Evolutionary conservation across 345 rosid species (phyloP), one percentile per base, ranked within the genome.

Genomic region (Citrus australasica): DNA sequence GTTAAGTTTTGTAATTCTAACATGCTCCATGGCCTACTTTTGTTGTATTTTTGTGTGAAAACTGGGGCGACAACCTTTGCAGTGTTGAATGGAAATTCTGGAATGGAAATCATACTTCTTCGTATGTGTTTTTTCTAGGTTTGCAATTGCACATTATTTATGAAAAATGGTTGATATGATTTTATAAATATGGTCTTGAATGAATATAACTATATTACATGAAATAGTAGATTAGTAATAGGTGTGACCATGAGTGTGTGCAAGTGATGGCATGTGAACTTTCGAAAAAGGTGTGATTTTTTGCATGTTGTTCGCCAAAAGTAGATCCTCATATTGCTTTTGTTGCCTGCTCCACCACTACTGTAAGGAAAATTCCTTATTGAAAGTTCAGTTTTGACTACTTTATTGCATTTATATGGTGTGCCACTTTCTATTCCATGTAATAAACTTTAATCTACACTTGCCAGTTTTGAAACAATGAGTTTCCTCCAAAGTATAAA

Each of bases 381-480:
- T 35, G 63, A 42, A 73, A 51, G 16, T 48, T 79, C 37, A 73
- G 55, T 30, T 74, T 74, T 67, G 11, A 61, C 7, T 24, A 5
- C 5, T 2, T 7, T 56, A 59, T 64, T 67, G 78, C 38, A 56
- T 21, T 58, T 46, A 10, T 63, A 64, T 46, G 6, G 17, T 9
- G 7, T 22, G 5, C 35, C 5, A 8, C 4, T 79, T 48, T 17
- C 10, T 67, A 22, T 67, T 58, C 73, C 21, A 56, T 79, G 67
- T 72, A 72, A 72, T 79, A 66, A 72, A 25, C 64, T 55, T 72
- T 25, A 48, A 25, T 71, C 35, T 13, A 48, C 21, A 27, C 37
- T 28, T 5, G 28, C 9, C n/a, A 16, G 28, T 25, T 69, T 25
- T 33, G 28, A 21, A 46, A 46, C 16, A 42, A 69, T 69, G 5